phyloP scores from a whole-genome alignment of 1,284 basidiomycete genomes.

The Trametes polyzona region DNA sequence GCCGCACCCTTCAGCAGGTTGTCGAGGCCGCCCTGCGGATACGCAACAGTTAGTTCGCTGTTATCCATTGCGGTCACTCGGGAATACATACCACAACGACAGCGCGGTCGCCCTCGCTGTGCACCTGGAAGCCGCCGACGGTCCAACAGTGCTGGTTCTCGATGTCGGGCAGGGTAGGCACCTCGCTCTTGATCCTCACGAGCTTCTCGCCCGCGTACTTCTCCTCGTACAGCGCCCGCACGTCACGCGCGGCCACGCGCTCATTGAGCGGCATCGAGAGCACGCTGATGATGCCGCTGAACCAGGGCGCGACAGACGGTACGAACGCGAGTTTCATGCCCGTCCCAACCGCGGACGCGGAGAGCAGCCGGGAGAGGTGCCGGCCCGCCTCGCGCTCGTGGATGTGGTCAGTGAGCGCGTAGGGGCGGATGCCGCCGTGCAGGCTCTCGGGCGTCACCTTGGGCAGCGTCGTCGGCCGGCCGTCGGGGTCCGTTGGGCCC shows the following conservation, averaged over 20 bases:
- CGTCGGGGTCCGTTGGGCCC: slow-evolving; percentile 64
- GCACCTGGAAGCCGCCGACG: slow-evolving; percentile 94
- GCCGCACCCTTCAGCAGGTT: slow-evolving; percentile 98
- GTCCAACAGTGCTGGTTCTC: slow-evolving; percentile 87
- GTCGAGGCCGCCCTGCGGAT: slow-evolving; percentile 81
- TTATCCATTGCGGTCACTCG: slow-evolving; percentile 10
- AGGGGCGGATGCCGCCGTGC: slow-evolving; percentile 79
- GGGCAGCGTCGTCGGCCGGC: slow-evolving; percentile 75
- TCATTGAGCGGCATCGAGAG: slow-evolving; percentile 80
- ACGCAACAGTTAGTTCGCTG: slow-evolving; percentile 4
- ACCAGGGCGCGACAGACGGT: slow-evolving; percentile 92
- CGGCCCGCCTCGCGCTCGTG: slow-evolving; percentile 93
- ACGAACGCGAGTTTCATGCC: slow-evolving; percentile 82
- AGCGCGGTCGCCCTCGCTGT: slow-evolving; percentile 85
- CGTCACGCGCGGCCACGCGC: slow-evolving; percentile 69
- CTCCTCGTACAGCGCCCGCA: slow-evolving; percentile 77
- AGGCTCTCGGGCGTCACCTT: slow-evolving; percentile 85
- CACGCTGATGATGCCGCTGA: slow-evolving; percentile 93
- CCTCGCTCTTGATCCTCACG: slow-evolving; percentile 66
- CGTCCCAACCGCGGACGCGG: slow-evolving; percentile 23
- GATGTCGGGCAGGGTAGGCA: slow-evolving; percentile 81
- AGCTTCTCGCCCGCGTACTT: slow-evolving; percentile 82
- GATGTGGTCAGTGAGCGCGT: slow-evolving; percentile 95
- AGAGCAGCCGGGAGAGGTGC: slow-evolving; percentile 77
- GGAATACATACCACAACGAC: slow-evolving; percentile 80